Conservation (phyloP, 2,329 filamentous ascomycete genomes). For the Xylariaceae sp. region DNA sequence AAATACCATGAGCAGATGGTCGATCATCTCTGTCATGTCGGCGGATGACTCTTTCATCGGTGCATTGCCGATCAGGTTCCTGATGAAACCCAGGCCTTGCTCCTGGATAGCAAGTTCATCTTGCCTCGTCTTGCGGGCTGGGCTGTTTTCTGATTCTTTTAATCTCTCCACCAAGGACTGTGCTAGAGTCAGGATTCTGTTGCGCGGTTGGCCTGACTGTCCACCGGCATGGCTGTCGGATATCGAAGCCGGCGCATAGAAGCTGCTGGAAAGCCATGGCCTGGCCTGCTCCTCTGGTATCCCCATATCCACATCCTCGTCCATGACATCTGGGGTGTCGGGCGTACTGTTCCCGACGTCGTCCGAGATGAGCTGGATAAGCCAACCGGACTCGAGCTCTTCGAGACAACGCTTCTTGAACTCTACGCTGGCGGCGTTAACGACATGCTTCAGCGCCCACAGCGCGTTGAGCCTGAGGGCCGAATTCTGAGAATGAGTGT, state of each 20-base stretch:
- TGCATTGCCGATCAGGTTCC: slow-evolving; percentile 74
- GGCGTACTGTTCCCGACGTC: slow-evolving; percentile 51
- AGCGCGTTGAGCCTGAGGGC: slow-evolving; percentile 77
- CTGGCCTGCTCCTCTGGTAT: slow-evolving; percentile 39
- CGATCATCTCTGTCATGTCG: slow-evolving; percentile 69
- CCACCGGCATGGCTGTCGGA: neutral
- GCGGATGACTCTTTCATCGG: slow-evolving; percentile 41
- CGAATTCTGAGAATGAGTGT: slow-evolving; percentile 77
- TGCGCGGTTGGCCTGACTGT: slow-evolving; percentile 12
- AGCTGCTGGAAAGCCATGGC: slow-evolving; percentile 18
- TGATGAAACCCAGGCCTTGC: slow-evolving; percentile 81
- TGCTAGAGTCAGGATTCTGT: slow-evolving; percentile 39
- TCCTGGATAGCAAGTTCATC: slow-evolving; percentile 85
- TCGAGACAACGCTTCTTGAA: slow-evolving; percentile 74
- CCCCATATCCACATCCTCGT: slow-evolving; percentile 55
- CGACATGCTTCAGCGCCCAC: slow-evolving; percentile 90
- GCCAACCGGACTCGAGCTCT: slow-evolving; percentile 71
- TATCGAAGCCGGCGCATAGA: slow-evolving; percentile 14
- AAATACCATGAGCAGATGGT: slow-evolving; percentile 71
- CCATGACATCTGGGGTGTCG: slow-evolving; percentile 38
- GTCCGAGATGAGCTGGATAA: slow-evolving; percentile 69
- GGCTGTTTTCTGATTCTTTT: slow-evolving; percentile 63
- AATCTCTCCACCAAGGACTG: slow-evolving; percentile 46
- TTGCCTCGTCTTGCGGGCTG: slow-evolving; percentile 60
- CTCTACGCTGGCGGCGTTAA: slow-evolving; percentile 64